phyloP scores from a whole-genome alignment of 352 stramenopile species.

The Phytophthora pinifolia region DNA sequence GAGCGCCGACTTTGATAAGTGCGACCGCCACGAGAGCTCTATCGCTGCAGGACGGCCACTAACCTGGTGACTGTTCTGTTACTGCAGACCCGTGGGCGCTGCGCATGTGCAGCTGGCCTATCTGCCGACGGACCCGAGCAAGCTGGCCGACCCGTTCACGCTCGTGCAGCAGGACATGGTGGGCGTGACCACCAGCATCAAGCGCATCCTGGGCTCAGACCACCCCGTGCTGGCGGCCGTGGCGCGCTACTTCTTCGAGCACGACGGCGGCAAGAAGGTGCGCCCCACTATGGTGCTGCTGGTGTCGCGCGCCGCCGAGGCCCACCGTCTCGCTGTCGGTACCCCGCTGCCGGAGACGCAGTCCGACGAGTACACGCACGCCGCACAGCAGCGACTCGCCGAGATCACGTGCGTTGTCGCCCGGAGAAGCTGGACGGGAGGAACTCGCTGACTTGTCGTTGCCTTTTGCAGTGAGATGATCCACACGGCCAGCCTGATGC shows the following conservation, averaged over 20 bases:
- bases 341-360: slow-evolving; percentile 48
- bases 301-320: slow-evolving; percentile 90
- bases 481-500: slow-evolving; percentile 98
- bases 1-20: slow-evolving; percentile 44
- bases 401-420: slow-evolving; percentile 78
- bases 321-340: slow-evolving; percentile 53
- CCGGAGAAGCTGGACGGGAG: not conserved
- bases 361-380: slow-evolving; percentile 73
- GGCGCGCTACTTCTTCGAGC: slow-evolving; percentile 95
- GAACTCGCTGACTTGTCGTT: not conserved
- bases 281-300: slow-evolving; percentile 97
- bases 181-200: slow-evolving; percentile 93
- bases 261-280: slow-evolving; percentile 98
- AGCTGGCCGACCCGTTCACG: slow-evolving; percentile 90
- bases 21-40: not conserved
- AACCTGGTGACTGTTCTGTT: slow-evolving; percentile 9
- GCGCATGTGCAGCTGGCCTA: slow-evolving; percentile 44
- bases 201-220: slow-evolving; percentile 95
- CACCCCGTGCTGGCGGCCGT: slow-evolving; percentile 97
- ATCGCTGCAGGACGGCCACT: not conserved
- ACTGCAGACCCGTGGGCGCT: slow-evolving; percentile 23
- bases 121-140: slow-evolving; percentile 48
- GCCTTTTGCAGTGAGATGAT: slow-evolving; percentile 93
- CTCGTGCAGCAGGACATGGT: slow-evolving; percentile 92
- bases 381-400: slow-evolving; percentile 74